Evolutionary conservation across 805 yeast genomes (phyloP).

Genomic region (Priceomyces melissophilus): DNA sequence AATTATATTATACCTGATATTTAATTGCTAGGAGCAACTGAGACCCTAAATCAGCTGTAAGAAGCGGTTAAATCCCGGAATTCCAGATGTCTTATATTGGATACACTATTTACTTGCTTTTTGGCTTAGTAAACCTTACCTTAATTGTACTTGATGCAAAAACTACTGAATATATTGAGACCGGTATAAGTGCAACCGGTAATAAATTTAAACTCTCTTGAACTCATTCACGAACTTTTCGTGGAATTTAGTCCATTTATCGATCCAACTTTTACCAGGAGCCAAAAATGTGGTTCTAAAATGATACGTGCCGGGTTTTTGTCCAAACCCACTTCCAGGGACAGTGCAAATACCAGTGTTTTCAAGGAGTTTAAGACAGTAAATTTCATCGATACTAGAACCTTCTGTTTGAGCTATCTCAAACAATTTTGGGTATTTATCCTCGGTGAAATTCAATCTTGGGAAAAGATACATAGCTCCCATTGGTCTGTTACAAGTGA

Average conservation of each 20-base stretch:
- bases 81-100: neutral
- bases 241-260: slow-evolving; percentile 78
- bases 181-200: neutral
- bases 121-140: neutral
- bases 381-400: slow-evolving; percentile 77
- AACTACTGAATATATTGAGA: neutral
- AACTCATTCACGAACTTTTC: slow-evolving; percentile 60
- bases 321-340: slow-evolving; percentile 98
- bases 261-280: slow-evolving; percentile 89
- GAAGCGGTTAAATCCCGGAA: too few relatives aligned
- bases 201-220: slow-evolving; percentile 12
- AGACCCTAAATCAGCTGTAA: too few relatives aligned
- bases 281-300: slow-evolving; percentile 96
- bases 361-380: slow-evolving; percentile 80
- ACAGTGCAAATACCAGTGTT: slow-evolving; percentile 94
- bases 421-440: slow-evolving; percentile 50
- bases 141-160: neutral
- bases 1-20: too few relatives aligned
- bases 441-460: slow-evolving; percentile 52
- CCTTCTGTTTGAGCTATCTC: slow-evolving; percentile 55
- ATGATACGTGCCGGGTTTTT: slow-evolving; percentile 83
- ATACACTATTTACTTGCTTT: neutral
- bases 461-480: slow-evolving; percentile 99
- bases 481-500: slow-evolving; percentile 82
- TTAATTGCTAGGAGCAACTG: too few relatives aligned